Conservation (phyloP, 176 grass and related monocot genomes). For the Triticum monococcum region DNA sequence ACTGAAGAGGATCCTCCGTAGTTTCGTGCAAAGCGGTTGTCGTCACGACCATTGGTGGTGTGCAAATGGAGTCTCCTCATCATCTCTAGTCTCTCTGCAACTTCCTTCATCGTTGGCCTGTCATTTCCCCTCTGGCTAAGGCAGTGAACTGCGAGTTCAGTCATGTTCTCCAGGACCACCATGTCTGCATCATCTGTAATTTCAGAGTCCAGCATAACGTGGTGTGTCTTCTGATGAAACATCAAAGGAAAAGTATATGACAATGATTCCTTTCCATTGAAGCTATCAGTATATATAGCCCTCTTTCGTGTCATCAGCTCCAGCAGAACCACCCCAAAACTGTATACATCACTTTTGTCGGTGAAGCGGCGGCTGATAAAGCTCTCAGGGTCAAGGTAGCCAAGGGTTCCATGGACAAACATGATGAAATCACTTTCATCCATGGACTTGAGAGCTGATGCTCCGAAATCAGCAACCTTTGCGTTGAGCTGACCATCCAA, state of each 20-base stretch:
- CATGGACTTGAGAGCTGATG: constrained; percentile 36
- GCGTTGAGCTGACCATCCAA: background rate
- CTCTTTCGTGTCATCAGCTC: constrained; percentile 56
- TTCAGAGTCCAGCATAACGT: background rate
- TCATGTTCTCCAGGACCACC: background rate
- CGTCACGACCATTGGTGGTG: background rate
- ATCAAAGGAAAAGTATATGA: background rate
- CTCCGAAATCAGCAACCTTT: constrained; percentile 48
- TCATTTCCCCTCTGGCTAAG: background rate
- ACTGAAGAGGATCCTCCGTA: background rate
- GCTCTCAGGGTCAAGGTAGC: constrained; percentile 58
- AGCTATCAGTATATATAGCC: constrained; percentile 4
- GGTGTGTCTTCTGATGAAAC: background rate
- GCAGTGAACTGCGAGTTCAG: background rate
- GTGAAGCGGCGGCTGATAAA: constrained; percentile 49
- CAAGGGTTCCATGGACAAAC: constrained; percentile 49
- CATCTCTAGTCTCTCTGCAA: background rate
- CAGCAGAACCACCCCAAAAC: constrained; percentile 56
- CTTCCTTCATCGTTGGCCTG: background rate
- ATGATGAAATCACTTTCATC: constrained; percentile 43
- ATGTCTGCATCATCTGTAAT: background rate
- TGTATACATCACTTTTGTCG: constrained; percentile 61
- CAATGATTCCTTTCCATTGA: background rate
- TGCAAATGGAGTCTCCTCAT: background rate
- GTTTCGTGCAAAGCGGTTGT: background rate